phyloP scores from a whole-genome alignment of 2,329 filamentous ascomycete species.

The Alternaria viburni region DNA sequence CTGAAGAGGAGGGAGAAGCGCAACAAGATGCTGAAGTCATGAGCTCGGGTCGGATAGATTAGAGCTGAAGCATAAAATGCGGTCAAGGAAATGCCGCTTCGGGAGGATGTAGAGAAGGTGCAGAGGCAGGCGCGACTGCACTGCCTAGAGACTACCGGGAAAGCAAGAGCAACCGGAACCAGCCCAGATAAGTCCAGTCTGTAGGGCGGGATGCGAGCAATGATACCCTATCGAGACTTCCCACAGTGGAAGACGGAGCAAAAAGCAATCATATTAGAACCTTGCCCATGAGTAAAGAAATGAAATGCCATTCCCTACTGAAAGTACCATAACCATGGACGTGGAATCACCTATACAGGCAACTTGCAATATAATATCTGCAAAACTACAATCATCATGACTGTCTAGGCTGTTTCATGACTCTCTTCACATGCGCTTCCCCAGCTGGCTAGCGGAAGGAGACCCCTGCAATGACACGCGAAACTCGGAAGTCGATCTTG shows the following conservation, averaged over 20 bases:
- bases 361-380: background rate
- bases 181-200: background rate
- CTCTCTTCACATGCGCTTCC: conserved; percentile 4
- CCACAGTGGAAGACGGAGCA: background rate
- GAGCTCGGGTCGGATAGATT: conserved; percentile 15
- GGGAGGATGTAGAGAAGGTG: background rate
- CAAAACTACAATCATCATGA: background rate
- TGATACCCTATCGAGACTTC: conserved; percentile 5
- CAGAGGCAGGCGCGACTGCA: background rate
- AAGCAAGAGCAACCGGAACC: background rate
- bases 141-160: background rate
- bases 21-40: conserved; percentile 74
- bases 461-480: conserved; percentile 17
- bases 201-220: conserved; percentile 2
- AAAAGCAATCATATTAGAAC: conserved; percentile 3
- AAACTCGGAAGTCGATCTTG: conserved; percentile 6
- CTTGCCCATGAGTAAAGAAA: background rate
- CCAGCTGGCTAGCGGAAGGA: conserved; percentile 6
- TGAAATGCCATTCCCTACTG: background rate
- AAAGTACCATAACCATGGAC: background rate
- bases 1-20: conserved; percentile 96
- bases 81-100: conserved; percentile 6
- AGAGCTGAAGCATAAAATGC: background rate
- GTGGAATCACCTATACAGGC: background rate
- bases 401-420: background rate